Percentiles rank a stretch among this genome's conserved stretches.
Evolutionary conservation across 2,329 filamentous ascomycete genomes (phyloP).

Genomic region (Penicillium fuscoglaucum): DNA sequence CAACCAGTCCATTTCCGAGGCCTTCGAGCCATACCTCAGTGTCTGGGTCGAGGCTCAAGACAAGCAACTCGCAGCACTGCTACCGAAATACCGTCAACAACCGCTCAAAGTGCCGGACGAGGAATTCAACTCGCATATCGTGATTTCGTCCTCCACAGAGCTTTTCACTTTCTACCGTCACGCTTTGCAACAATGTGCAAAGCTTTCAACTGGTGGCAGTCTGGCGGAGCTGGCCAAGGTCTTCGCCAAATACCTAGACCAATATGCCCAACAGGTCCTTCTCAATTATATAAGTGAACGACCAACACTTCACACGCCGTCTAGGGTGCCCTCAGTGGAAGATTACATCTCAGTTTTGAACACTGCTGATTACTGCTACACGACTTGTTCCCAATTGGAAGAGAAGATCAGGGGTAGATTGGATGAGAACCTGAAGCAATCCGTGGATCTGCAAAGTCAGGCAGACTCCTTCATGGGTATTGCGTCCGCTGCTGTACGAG

Average conservation of each 20-base stretch:
- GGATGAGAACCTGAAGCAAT: constrained; percentile 71
- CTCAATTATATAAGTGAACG: constrained; percentile 68
- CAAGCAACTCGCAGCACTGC: constrained; percentile 76
- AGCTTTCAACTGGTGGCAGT: constrained; percentile 86
- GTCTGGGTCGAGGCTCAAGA: constrained; percentile 97
- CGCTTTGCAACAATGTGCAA: constrained; percentile 90
- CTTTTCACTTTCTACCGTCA: constrained; percentile 96
- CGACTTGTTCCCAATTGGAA: constrained; percentile 87
- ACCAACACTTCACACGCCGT: constrained; percentile 55
- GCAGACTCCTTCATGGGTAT: constrained; percentile 95
- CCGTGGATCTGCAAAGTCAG: constrained; percentile 87
- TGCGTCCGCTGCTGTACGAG: constrained; percentile 80
- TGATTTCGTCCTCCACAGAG: constrained; percentile 91
- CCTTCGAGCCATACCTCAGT: constrained; percentile 95
- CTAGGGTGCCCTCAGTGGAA: constrained; percentile 58
- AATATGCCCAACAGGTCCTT: constrained; percentile 91
- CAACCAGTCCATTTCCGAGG: constrained; percentile 88
- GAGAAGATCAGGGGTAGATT: constrained; percentile 92
- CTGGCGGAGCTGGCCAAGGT: constrained; percentile 81
- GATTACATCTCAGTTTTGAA: constrained; percentile 86
- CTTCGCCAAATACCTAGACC: constrained; percentile 89
- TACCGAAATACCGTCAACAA: constrained; percentile 84
- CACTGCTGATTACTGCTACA: constrained; percentile 96
- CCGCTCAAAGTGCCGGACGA: constrained; percentile 79
- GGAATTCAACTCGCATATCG: constrained; percentile 85